phyloP scores from a whole-genome alignment of 2,329 filamentous ascomycete species.

The Amauroascus verrucosus region DNA sequence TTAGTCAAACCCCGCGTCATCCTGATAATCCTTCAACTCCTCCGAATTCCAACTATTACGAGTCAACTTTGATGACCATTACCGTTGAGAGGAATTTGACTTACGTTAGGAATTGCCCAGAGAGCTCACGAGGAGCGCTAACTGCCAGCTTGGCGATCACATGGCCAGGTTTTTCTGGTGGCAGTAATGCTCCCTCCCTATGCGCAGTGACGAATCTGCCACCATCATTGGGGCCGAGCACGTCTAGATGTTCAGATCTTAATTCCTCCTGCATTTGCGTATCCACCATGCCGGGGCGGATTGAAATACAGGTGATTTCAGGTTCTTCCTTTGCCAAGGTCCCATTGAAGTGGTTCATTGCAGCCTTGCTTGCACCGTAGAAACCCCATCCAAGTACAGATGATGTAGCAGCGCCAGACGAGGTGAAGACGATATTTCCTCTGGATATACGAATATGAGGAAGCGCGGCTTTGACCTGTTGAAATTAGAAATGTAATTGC shows the following conservation, averaged over 20 bases:
- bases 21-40: constrained; percentile 36
- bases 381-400: constrained; percentile 65
- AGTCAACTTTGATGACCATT: constrained; percentile 19
- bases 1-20: constrained; percentile 17
- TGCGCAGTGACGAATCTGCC: constrained; percentile 60
- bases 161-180: constrained; percentile 71
- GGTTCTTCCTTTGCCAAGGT: constrained; percentile 70
- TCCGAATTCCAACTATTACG: constrained; percentile 37
- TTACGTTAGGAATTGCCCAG: constrained; percentile 56
- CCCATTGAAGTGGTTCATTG: constrained; percentile 64
- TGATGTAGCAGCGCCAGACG: constrained; percentile 61
- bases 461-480: constrained; percentile 59
- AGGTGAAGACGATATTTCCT: constrained; percentile 67
- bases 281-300: constrained; percentile 73
- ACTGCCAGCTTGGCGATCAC: constrained; percentile 74
- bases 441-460: constrained; percentile 56
- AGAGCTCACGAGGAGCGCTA: constrained; percentile 55
- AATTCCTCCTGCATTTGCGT: constrained; percentile 85
- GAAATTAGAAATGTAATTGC: neutral
- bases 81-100: constrained; percentile 19
- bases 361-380: constrained; percentile 76
- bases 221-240: constrained; percentile 38
- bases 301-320: constrained; percentile 58
- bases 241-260: constrained; percentile 54
- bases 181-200: constrained; percentile 60